Conservation (phyloP, 108 stramenopile genomes). For the Cylindrotheca closterium region DNA sequence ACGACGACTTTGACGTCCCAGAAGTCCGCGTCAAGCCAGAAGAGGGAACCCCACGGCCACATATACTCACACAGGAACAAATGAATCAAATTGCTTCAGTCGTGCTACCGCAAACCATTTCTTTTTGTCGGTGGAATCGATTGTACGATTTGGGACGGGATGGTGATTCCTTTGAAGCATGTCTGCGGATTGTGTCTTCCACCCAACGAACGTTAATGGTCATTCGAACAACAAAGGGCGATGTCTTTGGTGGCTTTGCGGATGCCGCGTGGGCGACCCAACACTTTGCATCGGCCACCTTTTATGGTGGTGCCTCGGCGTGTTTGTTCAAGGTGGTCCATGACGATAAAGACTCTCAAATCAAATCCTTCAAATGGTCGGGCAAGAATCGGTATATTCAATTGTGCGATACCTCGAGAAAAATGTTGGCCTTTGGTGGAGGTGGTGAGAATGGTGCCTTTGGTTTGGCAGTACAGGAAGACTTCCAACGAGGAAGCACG, state of each 20-base stretch:
- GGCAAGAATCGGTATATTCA: constrained; percentile 87
- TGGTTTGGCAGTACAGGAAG: constrained; percentile 84
- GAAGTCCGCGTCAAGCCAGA: constrained; percentile 24
- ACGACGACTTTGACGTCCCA: constrained; percentile 9
- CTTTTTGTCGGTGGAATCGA: constrained; percentile 78
- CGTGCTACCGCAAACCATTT: constrained; percentile 62
- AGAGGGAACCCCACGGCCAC: constrained; percentile 9
- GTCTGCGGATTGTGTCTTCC: constrained; percentile 58
- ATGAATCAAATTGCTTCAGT: constrained; percentile 51
- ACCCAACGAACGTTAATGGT: constrained; percentile 66
- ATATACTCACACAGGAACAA: constrained; percentile 35
- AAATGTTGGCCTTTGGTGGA: constrained; percentile 83
- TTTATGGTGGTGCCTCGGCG: constrained; percentile 73
- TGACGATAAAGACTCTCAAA: background rate
- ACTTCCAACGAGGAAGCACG: constrained; percentile 80
- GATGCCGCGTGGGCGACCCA: constrained; percentile 67
- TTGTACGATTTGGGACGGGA: constrained; percentile 77
- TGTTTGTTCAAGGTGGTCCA: constrained; percentile 37
- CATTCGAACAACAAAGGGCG: constrained; percentile 55
- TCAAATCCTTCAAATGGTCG: constrained; percentile 76
- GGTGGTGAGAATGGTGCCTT: constrained; percentile 86
- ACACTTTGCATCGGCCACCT: constrained; percentile 28
- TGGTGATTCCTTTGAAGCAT: constrained; percentile 83
- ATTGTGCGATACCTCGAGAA: constrained; percentile 57
- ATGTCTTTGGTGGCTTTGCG: constrained; percentile 84